Evolutionary conservation across 1,139 yeast species (phyloP).

Genomic region (Suhomyces kunorum): DNA sequence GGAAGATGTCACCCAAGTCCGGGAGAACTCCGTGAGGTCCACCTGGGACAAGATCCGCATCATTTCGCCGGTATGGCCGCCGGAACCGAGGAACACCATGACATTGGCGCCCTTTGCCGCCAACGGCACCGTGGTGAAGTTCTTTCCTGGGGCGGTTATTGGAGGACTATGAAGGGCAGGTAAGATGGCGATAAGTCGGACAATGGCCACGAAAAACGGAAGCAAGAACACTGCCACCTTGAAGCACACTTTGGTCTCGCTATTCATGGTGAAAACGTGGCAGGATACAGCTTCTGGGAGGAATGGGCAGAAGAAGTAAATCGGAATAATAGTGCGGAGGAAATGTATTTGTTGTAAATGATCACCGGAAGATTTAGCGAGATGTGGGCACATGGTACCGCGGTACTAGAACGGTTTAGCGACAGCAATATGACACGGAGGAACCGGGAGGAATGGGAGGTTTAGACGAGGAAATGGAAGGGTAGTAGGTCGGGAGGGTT

Average conservation of each 20-base stretch:
- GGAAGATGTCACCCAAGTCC: constrained; percentile 52
- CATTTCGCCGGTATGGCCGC: constrained; percentile 97
- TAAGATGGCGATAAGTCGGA: constrained; percentile 32
- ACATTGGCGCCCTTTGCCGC: constrained; percentile 28
- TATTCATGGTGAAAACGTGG: constrained; percentile 23
- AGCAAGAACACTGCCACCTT: constrained; percentile 24
- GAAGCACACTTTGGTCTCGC: constrained; percentile 27
- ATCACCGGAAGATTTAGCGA: too few relatives aligned
- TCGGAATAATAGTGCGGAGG: too few relatives aligned
- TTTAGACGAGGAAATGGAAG: too few relatives aligned
- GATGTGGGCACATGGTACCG: not conserved
- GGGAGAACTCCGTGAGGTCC: constrained; percentile 25
- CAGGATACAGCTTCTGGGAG: too few relatives aligned
- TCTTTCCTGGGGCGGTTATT: constrained; percentile 3
- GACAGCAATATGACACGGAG: too few relatives aligned
- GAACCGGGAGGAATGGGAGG: too few relatives aligned
- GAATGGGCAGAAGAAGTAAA: too few relatives aligned
- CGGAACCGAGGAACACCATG: constrained; percentile 74
- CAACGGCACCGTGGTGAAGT: constrained; percentile 12
- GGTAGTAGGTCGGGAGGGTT: too few relatives aligned
- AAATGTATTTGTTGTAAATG: too few relatives aligned
- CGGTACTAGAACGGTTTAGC: too few relatives aligned
- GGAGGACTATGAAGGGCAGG: constrained; percentile 25
- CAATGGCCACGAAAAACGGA: constrained; percentile 27
- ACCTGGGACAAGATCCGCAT: constrained; percentile 55